phyloP scores from a whole-genome alignment of 371 early-diverging fungal genomes.

The Mucor sp. region DNA sequence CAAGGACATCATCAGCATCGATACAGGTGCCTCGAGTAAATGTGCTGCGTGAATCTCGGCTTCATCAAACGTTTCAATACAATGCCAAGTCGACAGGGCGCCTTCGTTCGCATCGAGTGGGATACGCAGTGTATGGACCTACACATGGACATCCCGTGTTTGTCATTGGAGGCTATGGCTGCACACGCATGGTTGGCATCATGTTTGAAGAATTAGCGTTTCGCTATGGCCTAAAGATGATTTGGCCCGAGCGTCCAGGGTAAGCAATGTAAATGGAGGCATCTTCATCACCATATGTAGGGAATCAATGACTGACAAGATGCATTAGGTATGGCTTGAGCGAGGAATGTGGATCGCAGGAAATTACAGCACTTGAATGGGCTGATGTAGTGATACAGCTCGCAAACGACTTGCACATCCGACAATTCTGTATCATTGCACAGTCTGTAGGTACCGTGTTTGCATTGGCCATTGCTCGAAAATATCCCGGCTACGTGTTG shows the following conservation, averaged over 20 bases:
- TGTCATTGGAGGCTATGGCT: constrained; percentile 54
- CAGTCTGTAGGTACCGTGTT: constrained; percentile 56
- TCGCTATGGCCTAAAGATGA: constrained; percentile 36
- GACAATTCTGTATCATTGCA: constrained; percentile 43
- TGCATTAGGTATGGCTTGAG: constrained; percentile 44
- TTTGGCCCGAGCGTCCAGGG: constrained; percentile 59
- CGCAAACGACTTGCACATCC: constrained; percentile 37
- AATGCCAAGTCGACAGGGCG: constrained; percentile 15
- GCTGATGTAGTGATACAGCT: constrained; percentile 50
- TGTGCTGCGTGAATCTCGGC: constrained; percentile 36
- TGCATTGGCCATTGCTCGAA: constrained; percentile 43
- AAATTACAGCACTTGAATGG: constrained; percentile 50
- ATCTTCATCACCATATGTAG: neutral
- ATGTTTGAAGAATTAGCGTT: constrained; percentile 53
- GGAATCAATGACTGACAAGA: neutral
- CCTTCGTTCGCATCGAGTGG: constrained; percentile 38
- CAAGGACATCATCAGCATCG: neutral
- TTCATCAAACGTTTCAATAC: constrained; percentile 48
- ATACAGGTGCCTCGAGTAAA: constrained; percentile 24
- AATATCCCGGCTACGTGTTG: constrained; percentile 37
- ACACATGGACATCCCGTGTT: constrained; percentile 38
- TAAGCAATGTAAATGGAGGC: constrained; percentile 15
- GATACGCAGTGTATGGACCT: constrained; percentile 52
- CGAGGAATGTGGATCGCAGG: constrained; percentile 41
- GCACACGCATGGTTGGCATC: constrained; percentile 50